Conservation (phyloP, 2,329 filamentous ascomycete species). For the Ambrosiella beaveri region DNA sequence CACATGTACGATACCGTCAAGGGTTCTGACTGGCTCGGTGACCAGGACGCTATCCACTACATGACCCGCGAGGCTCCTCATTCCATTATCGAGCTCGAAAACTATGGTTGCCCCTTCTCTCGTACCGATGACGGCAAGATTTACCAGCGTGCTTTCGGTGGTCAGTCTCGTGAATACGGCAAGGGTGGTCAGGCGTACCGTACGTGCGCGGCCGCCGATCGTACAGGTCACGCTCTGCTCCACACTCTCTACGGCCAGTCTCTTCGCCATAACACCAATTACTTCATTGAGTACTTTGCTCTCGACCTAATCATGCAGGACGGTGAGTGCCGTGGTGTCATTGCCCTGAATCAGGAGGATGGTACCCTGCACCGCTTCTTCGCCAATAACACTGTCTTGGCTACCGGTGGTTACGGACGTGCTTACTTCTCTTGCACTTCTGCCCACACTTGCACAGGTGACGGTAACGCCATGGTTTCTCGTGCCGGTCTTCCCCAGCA, state of each 20-base stretch:
- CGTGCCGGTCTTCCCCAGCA: constrained; percentile 96
- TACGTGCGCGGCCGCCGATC: constrained; percentile 88
- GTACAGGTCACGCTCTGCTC: constrained; percentile 91
- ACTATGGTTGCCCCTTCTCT: constrained; percentile 94
- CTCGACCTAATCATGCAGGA: constrained; percentile 95
- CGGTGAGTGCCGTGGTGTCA: constrained; percentile 86
- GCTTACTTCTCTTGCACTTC: constrained; percentile 98
- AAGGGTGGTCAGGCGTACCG: constrained; percentile 97
- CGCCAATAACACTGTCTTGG: constrained; percentile 88
- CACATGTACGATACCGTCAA: constrained; percentile 99
- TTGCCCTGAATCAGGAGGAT: constrained; percentile 98
- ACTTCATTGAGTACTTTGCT: constrained; percentile 99
- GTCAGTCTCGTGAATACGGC: constrained; percentile 85
- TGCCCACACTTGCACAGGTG: constrained; percentile 95
- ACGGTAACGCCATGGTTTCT: constrained; percentile 98
- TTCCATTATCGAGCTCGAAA: constrained; percentile 86
- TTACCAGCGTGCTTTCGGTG: constrained; percentile 97
- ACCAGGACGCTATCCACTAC: constrained; percentile 96
- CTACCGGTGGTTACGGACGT: constrained; percentile 93
- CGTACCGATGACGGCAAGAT: constrained; percentile 94
- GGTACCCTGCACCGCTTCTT: constrained; percentile 94
- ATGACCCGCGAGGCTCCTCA: constrained; percentile 91
- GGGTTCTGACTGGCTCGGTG: constrained; percentile 91
- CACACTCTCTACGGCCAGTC: constrained; percentile 98
- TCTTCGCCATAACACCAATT: constrained; percentile 94